Evolutionary conservation across 2,329 filamentous ascomycete genomes (phyloP), one percentile per base, ranked within the genome.

Genomic region (Aspergillus tubingensis): DNA sequence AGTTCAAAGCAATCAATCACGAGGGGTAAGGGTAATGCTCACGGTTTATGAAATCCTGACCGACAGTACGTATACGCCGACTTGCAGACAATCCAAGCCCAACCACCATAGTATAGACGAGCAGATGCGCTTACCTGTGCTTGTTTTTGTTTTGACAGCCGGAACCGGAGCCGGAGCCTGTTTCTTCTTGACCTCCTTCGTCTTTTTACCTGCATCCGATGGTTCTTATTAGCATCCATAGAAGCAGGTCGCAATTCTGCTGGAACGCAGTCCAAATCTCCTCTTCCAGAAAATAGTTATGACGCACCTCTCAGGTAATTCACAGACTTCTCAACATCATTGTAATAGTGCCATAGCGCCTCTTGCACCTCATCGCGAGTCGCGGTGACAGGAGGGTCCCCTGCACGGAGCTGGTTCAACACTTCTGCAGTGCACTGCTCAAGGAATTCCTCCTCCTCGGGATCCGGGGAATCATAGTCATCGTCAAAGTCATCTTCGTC

Each of bases 341-440:
- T 98, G 75, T 94, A 98, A 76, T 97, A 97, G 77, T 99, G 87
- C 92, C 92, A 98, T 15, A 99, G 78, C 0, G 93, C 86, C 62
- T 98, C 94, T 74, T 96, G 87, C 63, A 97, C 94, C 72, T 96
- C 89, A 39, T 82, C 80, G 61, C 89, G 85, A 5, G 85, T 82
- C n/a, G 85, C 79, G 71, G 82, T 84, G 68, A 88, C 82, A 62
- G 85, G 86, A 65, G 78, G 78, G 32, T 83, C 80, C 62, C 85
- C 81, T 8, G 79, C 75, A 6, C 87, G 89, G n/a, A 96, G 80
- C 8, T 84, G 83, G 62, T 82, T 81, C 60, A 86, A 83, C 38
- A 96, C 89, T 65, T 88, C 82, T 41, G 83, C 80, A 0, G 88
- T 91, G 54, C 88, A 89, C 41, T 85, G 76, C 41, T 83, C 82